Percentiles rank a stretch among this genome's conserved stretches.
Evolutionary conservation across 1,284 basidiomycete species (phyloP).

Genomic region (Thecaphora thlaspeos): DNA sequence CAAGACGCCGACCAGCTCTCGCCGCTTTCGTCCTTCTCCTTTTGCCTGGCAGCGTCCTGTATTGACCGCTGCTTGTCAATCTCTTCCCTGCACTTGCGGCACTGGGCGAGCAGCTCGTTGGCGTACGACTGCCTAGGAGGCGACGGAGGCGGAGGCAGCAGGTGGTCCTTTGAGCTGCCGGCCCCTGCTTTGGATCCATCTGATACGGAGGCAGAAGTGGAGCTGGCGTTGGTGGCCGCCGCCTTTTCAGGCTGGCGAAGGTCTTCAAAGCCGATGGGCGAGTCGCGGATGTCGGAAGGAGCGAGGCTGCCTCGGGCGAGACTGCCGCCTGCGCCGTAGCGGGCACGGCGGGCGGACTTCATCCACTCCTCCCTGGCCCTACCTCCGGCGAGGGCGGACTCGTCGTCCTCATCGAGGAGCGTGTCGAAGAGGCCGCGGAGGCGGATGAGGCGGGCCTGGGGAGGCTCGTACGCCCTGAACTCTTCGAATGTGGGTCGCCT

Average conservation of each 20-base stretch:
- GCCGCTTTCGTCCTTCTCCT: neutral
- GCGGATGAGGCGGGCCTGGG: constrained; percentile 54
- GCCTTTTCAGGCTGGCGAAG: neutral
- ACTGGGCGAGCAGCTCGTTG: constrained; percentile 53
- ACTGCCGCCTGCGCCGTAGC: constrained; percentile 52
- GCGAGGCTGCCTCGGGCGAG: constrained; percentile 48
- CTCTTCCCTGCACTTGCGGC: constrained; percentile 47
- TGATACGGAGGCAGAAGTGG: too few relatives aligned
- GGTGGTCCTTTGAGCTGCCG: neutral
- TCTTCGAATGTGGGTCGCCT: constrained; percentile 46
- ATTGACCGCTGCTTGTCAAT: constrained; percentile 34
- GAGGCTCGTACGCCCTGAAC: constrained; percentile 53
- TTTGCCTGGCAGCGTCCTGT: constrained; percentile 12
- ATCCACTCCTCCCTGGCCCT: constrained; percentile 55
- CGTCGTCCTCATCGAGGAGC: constrained; percentile 50
- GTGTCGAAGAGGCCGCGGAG: constrained; percentile 55
- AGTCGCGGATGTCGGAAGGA: constrained; percentile 32
- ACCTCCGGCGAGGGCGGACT: constrained; percentile 50
- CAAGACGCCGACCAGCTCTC: constrained; percentile 13
- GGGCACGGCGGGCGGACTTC: constrained; percentile 48
- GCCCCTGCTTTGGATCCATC: neutral
- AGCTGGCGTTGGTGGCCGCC: too few relatives aligned
- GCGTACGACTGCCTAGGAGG: constrained; percentile 51
- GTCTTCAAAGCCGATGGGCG: constrained; percentile 31
- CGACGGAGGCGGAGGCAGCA: constrained; percentile 33